Percentiles rank a stretch among this genome's conserved stretches.
These are phyloP conservation scores for Cucumis hystrix DNA, from an alignment of 306 rosid genomes.

Conservation along the genomic window DNA sequence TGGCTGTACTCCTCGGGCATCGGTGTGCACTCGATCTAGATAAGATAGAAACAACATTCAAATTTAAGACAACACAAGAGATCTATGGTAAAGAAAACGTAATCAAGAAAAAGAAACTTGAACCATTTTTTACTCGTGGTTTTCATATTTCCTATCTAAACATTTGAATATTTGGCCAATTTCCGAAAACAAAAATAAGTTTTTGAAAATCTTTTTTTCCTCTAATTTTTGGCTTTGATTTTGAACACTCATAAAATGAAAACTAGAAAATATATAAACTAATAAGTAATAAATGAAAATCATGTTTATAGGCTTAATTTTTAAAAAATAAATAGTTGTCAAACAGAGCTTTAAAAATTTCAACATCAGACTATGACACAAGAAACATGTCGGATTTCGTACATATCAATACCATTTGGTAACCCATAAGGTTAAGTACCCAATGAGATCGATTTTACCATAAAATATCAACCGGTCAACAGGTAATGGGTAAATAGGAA, in stretches of 20 bases:
- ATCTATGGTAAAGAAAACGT: background rate
- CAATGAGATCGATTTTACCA: background rate
- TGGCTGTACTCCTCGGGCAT: constrained; percentile 36
- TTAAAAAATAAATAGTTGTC: too few relatives aligned
- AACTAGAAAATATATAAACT: too few relatives aligned
- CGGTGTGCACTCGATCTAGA: constrained; percentile 23
- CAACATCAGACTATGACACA: background rate
- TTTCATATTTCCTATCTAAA: too few relatives aligned
- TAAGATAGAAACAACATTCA: constrained; percentile 2
- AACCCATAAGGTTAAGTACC: background rate
- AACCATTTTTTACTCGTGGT: too few relatives aligned
- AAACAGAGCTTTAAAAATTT: background rate
- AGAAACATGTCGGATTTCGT: background rate
- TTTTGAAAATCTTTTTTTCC: too few relatives aligned
- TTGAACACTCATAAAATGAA: too few relatives aligned
- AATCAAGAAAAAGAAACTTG: too few relatives aligned
- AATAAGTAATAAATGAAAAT: too few relatives aligned
- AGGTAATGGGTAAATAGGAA: background rate
- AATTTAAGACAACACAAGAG: background rate
- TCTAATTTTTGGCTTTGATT: too few relatives aligned
- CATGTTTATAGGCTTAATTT: too few relatives aligned
- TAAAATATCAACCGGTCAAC: background rate
- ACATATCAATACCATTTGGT: background rate
- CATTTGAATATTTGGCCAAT: too few relatives aligned
- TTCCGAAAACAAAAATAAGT: too few relatives aligned